phyloP scores from a whole-genome alignment of 2,329 filamentous ascomycete genomes.

The Pleomassaria siparia region DNA sequence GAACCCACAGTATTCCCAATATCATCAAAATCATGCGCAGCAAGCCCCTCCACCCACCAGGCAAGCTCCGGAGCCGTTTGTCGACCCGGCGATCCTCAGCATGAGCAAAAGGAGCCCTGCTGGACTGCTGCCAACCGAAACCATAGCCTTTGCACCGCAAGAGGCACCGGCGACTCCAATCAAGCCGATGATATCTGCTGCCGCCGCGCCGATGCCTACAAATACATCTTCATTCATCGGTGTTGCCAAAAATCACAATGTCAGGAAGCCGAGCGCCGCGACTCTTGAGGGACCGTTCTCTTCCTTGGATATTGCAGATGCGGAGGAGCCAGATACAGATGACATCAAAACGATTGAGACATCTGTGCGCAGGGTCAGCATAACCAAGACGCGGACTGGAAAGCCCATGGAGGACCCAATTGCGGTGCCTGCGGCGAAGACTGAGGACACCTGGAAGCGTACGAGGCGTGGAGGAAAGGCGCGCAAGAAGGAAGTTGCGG shows the following conservation, averaged over 20 bases:
- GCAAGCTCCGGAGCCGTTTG: slow-evolving; percentile 54
- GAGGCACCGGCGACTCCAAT: slow-evolving; percentile 48
- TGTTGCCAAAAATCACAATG: slow-evolving; percentile 27
- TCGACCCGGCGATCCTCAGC: slow-evolving; percentile 83
- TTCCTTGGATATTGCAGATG: slow-evolving; percentile 43
- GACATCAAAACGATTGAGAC: slow-evolving; percentile 31
- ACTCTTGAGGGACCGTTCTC: slow-evolving; percentile 45
- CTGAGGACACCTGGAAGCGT: slow-evolving; percentile 47
- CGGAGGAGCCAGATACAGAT: slow-evolving; percentile 40
- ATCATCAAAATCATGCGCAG: slow-evolving; percentile 10
- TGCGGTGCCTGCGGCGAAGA: slow-evolving; percentile 21
- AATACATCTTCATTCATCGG: slow-evolving; percentile 44
- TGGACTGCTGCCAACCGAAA: slow-evolving; percentile 19
- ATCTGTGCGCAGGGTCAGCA: slow-evolving; percentile 36
- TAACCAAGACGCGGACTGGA: slow-evolving; percentile 44
- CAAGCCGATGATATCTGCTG: slow-evolving; percentile 41
- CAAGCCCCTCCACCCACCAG: slow-evolving; percentile 23
- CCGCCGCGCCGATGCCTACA: slow-evolving; percentile 37
- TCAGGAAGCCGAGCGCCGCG: slow-evolving; percentile 40
- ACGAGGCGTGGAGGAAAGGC: slow-evolving; percentile 48
- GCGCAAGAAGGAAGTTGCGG: slow-evolving; percentile 48
- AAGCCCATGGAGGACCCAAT: slow-evolving; percentile 43
- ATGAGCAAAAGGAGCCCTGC: slow-evolving; percentile 50
- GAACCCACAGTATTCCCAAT: slow-evolving; percentile 16
- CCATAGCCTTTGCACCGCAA: slow-evolving; percentile 27